Evolutionary conservation across 2,329 filamentous ascomycete species (phyloP).

Genomic region (Zarea fungicola): DNA sequence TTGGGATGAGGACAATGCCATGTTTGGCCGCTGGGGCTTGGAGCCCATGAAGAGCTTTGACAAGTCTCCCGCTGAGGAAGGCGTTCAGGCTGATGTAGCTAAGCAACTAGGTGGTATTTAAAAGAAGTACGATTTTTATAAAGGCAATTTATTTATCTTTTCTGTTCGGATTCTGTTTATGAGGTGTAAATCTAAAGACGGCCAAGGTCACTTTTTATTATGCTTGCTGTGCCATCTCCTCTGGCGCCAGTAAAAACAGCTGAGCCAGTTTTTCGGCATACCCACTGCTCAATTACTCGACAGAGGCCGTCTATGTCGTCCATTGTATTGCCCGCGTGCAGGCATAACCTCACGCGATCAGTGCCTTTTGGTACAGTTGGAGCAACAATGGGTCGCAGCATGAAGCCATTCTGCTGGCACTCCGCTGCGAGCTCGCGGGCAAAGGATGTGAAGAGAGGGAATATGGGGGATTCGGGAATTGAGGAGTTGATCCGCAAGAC

Average conservation of each 20-base stretch:
- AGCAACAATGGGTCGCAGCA: constrained; percentile 61
- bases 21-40: constrained; percentile 81
- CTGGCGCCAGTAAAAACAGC: not conserved
- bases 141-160: not conserved
- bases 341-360: constrained; percentile 60
- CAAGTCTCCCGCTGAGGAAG: constrained; percentile 23
- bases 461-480: constrained; percentile 54
- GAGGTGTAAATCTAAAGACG: not conserved
- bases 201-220: not conserved
- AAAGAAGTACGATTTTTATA: not conserved
- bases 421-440: constrained; percentile 54
- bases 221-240: not conserved
- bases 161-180: not conserved
- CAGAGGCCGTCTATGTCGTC: constrained; percentile 52
- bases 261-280: constrained; percentile 12
- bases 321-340: constrained; percentile 61
- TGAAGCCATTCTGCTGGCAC: constrained; percentile 54
- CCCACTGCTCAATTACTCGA: constrained; percentile 44
- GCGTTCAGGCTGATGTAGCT: constrained; percentile 7
- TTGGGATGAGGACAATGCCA: constrained; percentile 80
- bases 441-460: constrained; percentile 53
- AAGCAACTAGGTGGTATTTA: constrained; percentile 9
- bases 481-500: constrained; percentile 31
- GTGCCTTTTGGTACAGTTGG: constrained; percentile 61
- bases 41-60: constrained; percentile 63